A percentile compares a stretch with the other conserved stretches of the same genome.
Conservation (phyloP, 208 protist species). For the Sergeia podlipaevii region DNA sequence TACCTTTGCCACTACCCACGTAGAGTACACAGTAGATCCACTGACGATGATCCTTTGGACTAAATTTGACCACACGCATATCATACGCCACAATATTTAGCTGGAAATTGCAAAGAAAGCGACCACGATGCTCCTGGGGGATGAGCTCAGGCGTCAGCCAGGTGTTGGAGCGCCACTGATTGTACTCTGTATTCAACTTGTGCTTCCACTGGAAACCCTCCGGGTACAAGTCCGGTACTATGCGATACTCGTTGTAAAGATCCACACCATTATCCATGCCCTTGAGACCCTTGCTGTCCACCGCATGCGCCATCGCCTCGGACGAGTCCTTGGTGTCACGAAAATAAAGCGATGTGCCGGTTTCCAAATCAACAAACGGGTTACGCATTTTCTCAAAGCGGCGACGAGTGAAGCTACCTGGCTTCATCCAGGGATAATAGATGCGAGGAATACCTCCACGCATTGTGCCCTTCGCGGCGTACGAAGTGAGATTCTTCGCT, state of each 20-base stretch:
- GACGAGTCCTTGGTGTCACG: slow-evolving; percentile 86
- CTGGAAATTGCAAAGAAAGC: slow-evolving; percentile 93
- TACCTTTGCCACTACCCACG: slow-evolving; percentile 89
- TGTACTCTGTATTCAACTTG: slow-evolving; percentile 93
- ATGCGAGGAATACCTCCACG: slow-evolving; percentile 90
- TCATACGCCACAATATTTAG: slow-evolving; percentile 91
- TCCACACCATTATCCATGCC: slow-evolving; percentile 91
- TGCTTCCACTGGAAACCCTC: slow-evolving; percentile 93
- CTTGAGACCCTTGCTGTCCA: slow-evolving; percentile 89
- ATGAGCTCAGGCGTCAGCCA: slow-evolving; percentile 92
- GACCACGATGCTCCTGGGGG: slow-evolving; percentile 87
- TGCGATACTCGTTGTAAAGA: slow-evolving; percentile 92
- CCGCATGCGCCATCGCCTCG: slow-evolving; percentile 79
- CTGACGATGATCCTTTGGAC: slow-evolving; percentile 90
- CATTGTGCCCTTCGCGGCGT: slow-evolving; percentile 88
- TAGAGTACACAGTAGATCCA: slow-evolving; percentile 93
- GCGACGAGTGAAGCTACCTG: slow-evolving; percentile 84
- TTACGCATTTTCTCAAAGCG: slow-evolving; percentile 94
- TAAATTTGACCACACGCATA: slow-evolving; percentile 93
- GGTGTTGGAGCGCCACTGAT: slow-evolving; percentile 93
- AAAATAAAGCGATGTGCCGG: slow-evolving; percentile 90
- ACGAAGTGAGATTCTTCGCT: slow-evolving; percentile 85
- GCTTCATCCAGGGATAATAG: slow-evolving; percentile 92
- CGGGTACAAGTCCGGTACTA: slow-evolving; percentile 91
- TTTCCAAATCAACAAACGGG: slow-evolving; percentile 92